phyloP scores from a whole-genome alignment of 179 eudicot species.

The Vitellaria paradoxa region DNA sequence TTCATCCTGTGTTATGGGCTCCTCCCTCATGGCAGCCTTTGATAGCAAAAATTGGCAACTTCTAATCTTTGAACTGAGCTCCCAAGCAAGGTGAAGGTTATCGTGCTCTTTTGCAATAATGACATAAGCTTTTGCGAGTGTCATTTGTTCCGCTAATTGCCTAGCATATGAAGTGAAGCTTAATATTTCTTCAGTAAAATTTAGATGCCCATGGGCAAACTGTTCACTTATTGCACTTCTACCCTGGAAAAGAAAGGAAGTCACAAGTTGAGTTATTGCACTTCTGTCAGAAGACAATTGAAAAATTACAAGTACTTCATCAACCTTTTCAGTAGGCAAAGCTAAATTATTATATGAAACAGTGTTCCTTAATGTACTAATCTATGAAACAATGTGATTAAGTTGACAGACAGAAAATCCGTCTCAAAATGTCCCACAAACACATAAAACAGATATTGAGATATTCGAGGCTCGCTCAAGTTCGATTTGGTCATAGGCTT shows the following conservation, averaged over 20 bases:
- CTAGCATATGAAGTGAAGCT: constrained; percentile 62
- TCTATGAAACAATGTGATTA: not conserved
- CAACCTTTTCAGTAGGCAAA: not conserved
- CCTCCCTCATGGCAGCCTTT: constrained; percentile 71
- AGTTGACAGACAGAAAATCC: not conserved
- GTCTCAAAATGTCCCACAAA: too few species aligned
- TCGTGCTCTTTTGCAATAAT: constrained; percentile 81
- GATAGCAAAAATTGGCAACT: constrained; percentile 73
- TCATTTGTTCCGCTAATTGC: constrained; percentile 76
- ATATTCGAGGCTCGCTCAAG: too few species aligned
- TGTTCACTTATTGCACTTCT: constrained; percentile 27
- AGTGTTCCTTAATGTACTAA: not conserved
- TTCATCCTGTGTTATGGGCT: constrained; percentile 51
- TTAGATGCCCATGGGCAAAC: constrained; percentile 26
- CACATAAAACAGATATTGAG: too few species aligned
- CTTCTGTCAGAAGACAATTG: not conserved
- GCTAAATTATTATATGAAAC: not conserved
- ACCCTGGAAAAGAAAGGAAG: constrained; percentile 38
- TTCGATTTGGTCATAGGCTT: too few species aligned
- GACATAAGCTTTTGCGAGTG: constrained; percentile 79
- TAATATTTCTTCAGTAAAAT: constrained; percentile 42
- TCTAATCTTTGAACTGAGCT: constrained; percentile 66
- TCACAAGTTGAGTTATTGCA: not conserved
- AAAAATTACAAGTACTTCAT: not conserved
- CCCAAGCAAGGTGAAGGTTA: constrained; percentile 84